phyloP scores from a whole-genome alignment of 345 rosid genomes.

The Erodium maritimum region DNA sequence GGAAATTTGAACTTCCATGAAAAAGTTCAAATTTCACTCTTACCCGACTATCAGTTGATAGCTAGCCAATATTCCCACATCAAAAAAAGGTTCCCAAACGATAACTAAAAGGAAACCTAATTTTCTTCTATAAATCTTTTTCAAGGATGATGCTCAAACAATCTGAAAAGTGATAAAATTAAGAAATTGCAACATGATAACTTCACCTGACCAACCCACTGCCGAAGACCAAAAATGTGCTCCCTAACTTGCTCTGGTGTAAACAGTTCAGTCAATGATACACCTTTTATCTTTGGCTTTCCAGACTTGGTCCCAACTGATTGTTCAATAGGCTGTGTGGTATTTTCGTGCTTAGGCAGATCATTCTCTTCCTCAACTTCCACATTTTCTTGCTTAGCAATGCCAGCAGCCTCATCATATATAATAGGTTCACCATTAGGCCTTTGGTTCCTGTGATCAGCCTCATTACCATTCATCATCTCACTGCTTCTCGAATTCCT shows the following conservation, averaged over 20 bases:
- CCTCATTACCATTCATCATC: constrained; percentile 35
- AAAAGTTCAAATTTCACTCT: too few relatives aligned
- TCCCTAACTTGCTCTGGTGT: constrained; percentile 95
- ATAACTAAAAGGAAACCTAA: neutral
- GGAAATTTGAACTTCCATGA: too few relatives aligned
- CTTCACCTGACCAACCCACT: constrained; percentile 95
- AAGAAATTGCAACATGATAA: neutral
- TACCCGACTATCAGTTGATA: too few relatives aligned
- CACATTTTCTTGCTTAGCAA: constrained; percentile 33
- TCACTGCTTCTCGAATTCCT: constrained; percentile 37
- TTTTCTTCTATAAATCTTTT: neutral
- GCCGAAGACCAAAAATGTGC: constrained; percentile 88
- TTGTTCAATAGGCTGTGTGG: constrained; percentile 33
- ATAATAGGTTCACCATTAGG: constrained; percentile 30
- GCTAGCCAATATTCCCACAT: too few relatives aligned
- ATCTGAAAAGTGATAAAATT: neutral
- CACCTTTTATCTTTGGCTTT: constrained; percentile 93
- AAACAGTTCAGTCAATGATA: constrained; percentile 85
- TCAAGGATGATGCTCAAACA: neutral
- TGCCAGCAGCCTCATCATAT: constrained; percentile 19
- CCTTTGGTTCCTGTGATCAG: constrained; percentile 31
- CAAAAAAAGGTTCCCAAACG: too few relatives aligned
- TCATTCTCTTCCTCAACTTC: constrained; percentile 45
- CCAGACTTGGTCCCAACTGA: constrained; percentile 54
- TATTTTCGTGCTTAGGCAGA: constrained; percentile 41